Evolutionary conservation across 2,329 filamentous ascomycete species (phyloP), one percentile per base, ranked within the genome.

Genomic region (Aspergillus vadensis): DNA sequence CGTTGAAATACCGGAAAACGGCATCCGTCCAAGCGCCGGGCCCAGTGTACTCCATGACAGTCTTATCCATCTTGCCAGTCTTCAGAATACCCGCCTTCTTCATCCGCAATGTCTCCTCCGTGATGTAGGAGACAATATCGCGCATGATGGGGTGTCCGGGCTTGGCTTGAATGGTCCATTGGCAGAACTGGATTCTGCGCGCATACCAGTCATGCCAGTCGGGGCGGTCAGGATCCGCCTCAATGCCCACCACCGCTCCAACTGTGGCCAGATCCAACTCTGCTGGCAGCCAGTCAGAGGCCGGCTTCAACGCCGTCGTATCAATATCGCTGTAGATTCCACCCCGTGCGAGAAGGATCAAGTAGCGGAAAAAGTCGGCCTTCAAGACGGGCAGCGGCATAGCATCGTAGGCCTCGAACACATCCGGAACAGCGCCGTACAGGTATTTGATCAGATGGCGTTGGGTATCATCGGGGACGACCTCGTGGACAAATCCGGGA

Each of bases 151-250:
- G 95, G 74, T 99, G 95, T 10, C 95, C 95, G 0, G 94, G 90
- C 77, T 99, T 99, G 59, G 91, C 82, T 77, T 98, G 94, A 64
- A 99, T 97, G 1, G 95, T 99, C 95, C 95, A 99, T 76, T 99
- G 95, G 79, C 95, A 99, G 78, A 99, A 98, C 75, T 98, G 95
- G 63, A 99, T 93, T 65, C 94, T 87, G 61, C 95, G 90, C 65
- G 92, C 95, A 81, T 98, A 99, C 95, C 94, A 98, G 1, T 97
- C 82, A 38, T 87, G 85, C 95, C 95, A 99, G 75, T 99, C 95
- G 3, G 86, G 85, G 51, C 95, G 87, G 76, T 98, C 92, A 0
- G 95, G 92, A 73, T 99, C 95, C 4, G 95, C 95, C 80, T 99
- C 95, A 66, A 99, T 97, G 61, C 95, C 95, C 70, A 98, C 84